Evolutionary conservation across 1,284 basidiomycete species (phyloP).

Genomic region (Dichomitus squalens): DNA sequence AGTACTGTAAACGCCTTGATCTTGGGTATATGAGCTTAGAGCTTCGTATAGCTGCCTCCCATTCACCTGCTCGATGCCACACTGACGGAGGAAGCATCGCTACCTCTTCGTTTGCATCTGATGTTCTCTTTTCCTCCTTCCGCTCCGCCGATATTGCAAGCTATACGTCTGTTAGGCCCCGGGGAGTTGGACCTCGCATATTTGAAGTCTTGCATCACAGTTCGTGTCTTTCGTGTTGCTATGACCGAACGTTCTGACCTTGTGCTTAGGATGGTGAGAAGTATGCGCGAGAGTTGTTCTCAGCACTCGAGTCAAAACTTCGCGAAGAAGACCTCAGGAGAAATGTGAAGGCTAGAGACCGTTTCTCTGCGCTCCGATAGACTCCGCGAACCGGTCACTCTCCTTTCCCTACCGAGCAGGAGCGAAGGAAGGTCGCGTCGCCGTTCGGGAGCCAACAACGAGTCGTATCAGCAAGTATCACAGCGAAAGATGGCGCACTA

Average conservation of each 20-base stretch:
- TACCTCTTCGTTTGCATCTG: slow-evolving; percentile 55
- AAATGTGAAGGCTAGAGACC: slow-evolving; percentile 37
- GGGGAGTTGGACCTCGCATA: slow-evolving; percentile 52
- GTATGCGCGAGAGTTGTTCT: slow-evolving; percentile 3
- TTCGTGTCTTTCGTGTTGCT: slow-evolving; percentile 29
- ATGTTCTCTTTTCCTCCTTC: slow-evolving; percentile 58
- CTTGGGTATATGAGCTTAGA: neutral
- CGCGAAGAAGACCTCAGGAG: slow-evolving; percentile 35
- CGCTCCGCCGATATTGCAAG: slow-evolving; percentile 48
- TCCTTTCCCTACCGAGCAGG: no score
- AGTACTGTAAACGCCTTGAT: slow-evolving; percentile 4
- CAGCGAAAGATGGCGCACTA: no score
- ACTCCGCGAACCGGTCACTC: no score
- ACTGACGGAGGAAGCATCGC: slow-evolving; percentile 61
- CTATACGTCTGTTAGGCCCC: slow-evolving; percentile 61
- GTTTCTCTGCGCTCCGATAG: slow-evolving; percentile 29
- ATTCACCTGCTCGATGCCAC: slow-evolving; percentile 73
- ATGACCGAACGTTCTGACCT: neutral
- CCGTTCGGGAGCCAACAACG: no score
- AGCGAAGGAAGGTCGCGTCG: no score
- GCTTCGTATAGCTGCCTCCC: slow-evolving; percentile 46
- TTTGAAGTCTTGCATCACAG: slow-evolving; percentile 55
- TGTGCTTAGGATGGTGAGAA: neutral
- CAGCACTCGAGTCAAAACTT: neutral
- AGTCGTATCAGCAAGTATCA: no score